phyloP scores from a whole-genome alignment of 2,329 filamentous ascomycete species.

The Pseudocercospora eumusae region DNA sequence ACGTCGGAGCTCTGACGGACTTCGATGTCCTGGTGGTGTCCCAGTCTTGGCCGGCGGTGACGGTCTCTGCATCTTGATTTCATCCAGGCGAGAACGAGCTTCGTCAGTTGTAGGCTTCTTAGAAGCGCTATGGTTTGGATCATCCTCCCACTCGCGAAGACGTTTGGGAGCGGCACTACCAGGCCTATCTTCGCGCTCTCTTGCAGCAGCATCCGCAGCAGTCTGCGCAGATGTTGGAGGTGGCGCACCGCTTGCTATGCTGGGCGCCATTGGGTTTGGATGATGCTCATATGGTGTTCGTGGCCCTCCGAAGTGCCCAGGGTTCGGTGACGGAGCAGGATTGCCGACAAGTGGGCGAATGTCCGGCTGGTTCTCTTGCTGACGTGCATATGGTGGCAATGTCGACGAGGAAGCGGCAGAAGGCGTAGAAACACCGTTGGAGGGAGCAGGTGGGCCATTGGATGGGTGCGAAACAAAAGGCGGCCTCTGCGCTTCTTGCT shows the following conservation, averaged over 20 bases:
- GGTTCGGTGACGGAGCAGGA: conserved; percentile 74
- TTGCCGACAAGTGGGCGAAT: conserved; percentile 79
- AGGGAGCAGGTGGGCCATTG: conserved; percentile 29
- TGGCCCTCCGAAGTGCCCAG: conserved; percentile 68
- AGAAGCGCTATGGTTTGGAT: conserved; percentile 52
- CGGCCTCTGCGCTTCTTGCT: conserved; percentile 29
- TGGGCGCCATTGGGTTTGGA: conserved; percentile 60
- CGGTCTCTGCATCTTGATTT: conserved; percentile 72
- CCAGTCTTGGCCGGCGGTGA: conserved; percentile 51
- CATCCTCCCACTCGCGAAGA: conserved; percentile 89
- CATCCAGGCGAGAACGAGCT: conserved; percentile 80
- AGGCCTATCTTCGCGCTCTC: conserved; percentile 71
- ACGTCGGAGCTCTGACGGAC: conserved; percentile 69
- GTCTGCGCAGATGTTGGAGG: conserved; percentile 59
- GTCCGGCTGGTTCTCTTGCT: conserved; percentile 64
- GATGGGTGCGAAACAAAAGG: conserved; percentile 30
- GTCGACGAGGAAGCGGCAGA: conserved; percentile 44
- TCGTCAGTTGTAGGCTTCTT: conserved; percentile 93
- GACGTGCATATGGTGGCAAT: conserved; percentile 68
- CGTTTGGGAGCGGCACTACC: conserved; percentile 79
- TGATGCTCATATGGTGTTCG: conserved; percentile 80
- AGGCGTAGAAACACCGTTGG: conserved; percentile 47
- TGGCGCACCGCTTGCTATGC: conserved; percentile 69
- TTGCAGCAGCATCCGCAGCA: conserved; percentile 68
- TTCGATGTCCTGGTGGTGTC: conserved; percentile 69